Conservation (phyloP, 2,329 filamentous ascomycete genomes). For the Botrytis squamosa region DNA sequence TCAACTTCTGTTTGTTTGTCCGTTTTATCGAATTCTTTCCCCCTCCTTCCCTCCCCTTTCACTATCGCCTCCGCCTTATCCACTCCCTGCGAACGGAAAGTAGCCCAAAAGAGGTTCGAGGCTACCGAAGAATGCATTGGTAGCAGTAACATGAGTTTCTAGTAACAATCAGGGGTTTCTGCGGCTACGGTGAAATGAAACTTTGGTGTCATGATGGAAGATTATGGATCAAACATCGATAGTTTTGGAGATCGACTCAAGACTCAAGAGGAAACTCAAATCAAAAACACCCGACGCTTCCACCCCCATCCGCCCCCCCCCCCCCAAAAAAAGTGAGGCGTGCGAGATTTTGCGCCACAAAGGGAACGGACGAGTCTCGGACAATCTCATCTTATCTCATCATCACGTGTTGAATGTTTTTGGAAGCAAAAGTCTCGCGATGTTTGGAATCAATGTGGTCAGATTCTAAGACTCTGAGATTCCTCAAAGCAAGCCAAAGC, state of each 20-base stretch:
- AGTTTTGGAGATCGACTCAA: conserved; percentile 14
- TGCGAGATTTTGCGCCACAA: conserved; percentile 12
- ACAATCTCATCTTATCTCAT: neutral
- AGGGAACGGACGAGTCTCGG: neutral
- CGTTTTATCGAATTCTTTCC: neutral
- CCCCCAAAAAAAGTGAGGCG: conserved; percentile 1
- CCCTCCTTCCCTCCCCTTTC: neutral
- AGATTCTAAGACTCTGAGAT: neutral
- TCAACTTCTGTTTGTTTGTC: neutral
- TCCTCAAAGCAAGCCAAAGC: neutral
- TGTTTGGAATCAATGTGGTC: neutral
- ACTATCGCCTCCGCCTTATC: neutral
- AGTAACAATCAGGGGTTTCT: neutral
- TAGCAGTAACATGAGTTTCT: neutral
- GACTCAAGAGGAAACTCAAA: neutral
- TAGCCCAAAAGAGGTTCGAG: neutral
- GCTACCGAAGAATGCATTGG: conserved; percentile 6
- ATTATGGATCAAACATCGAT: conserved; percentile 20
- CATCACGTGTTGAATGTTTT: neutral
- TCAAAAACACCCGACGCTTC: neutral
- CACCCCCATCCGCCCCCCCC: neutral
- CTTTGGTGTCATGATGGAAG: conserved; percentile 1
- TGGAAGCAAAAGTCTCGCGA: neutral
- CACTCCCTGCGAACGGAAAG: neutral
- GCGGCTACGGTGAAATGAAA: conserved; percentile 5